phyloP scores from a whole-genome alignment of 169 alveolate species.

The Plasmodium relictum region DNA sequence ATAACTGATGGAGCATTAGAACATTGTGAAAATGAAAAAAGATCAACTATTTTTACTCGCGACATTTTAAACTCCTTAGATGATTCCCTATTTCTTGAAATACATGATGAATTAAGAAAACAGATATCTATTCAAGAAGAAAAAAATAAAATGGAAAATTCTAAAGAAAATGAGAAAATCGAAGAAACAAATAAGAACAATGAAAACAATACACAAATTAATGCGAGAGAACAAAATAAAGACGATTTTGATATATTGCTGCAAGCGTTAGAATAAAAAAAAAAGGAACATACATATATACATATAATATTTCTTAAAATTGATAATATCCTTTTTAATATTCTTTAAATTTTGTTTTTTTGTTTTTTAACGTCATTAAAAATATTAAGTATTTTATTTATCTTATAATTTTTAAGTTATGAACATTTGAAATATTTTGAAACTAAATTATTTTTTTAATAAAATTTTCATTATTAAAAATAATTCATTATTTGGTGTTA shows the following conservation, averaged over 20 bases:
- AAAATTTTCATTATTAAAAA: no score
- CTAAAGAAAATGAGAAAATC: neutral
- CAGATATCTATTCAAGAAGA: constrained; percentile 51
- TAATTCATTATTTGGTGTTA: no score
- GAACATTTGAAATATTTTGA: no score
- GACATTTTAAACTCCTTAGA: constrained; percentile 61
- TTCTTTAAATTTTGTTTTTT: no score
- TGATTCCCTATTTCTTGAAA: constrained; percentile 62
- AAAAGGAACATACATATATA: neutral
- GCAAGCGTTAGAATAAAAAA: constrained; percentile 44
- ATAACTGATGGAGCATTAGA: constrained; percentile 73
- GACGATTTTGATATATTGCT: constrained; percentile 60
- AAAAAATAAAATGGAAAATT: constrained; percentile 34
- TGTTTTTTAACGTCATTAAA: no score
- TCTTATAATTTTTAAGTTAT: no score
- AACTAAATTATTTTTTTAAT: no score
- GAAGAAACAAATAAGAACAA: neutral
- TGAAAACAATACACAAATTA: neutral
- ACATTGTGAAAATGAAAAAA: constrained; percentile 62
- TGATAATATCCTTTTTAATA: no score
- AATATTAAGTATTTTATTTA: no score
- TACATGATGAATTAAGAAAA: constrained; percentile 51
- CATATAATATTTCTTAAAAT: neutral
- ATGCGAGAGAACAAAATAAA: constrained; percentile 1
- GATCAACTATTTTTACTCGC: constrained; percentile 29